Evolutionary conservation across 2,329 filamentous ascomycete genomes (phyloP).

Genomic region (Aspergillus sp.): DNA sequence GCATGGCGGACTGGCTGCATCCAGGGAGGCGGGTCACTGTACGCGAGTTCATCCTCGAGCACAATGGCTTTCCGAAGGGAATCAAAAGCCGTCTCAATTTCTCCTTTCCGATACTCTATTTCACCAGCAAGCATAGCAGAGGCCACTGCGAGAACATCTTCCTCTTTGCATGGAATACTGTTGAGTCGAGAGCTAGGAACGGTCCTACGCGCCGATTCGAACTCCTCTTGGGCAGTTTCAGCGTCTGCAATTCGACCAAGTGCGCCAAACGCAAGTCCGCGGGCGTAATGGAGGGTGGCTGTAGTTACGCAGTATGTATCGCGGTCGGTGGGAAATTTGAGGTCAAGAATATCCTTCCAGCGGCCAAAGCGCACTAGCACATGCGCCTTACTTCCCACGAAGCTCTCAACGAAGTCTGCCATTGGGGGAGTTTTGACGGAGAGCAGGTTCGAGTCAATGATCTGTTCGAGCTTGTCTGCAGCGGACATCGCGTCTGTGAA

Average conservation of each 20-base stretch:
- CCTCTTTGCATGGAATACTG: conserved; percentile 53
- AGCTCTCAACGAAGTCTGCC: conserved; percentile 72
- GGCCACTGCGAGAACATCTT: conserved; percentile 59
- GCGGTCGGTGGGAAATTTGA: conserved; percentile 52
- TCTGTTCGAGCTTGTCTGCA: conserved; percentile 9
- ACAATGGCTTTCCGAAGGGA: conserved; percentile 53
- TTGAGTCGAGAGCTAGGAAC: conserved; percentile 59
- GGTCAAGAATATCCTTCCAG: conserved; percentile 60
- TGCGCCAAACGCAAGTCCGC: conserved; percentile 60
- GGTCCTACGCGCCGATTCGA: conserved; percentile 43
- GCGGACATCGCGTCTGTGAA: conserved; percentile 12
- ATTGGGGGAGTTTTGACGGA: conserved; percentile 63
- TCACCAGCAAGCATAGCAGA: conserved; percentile 65
- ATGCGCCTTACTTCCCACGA: conserved; percentile 61
- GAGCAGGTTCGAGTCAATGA: conserved; percentile 57
- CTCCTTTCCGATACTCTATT: conserved; percentile 59
- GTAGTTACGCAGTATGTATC: conserved; percentile 63
- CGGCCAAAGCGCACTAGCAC: conserved; percentile 66
- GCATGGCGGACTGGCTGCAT: conserved; percentile 69
- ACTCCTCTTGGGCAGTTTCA: conserved; percentile 44
- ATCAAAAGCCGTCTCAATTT: conserved; percentile 54
- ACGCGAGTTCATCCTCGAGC: conserved; percentile 58
- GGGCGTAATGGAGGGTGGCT: conserved; percentile 62
- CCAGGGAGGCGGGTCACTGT: conserved; percentile 70
- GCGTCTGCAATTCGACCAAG: conserved; percentile 50